Conservation (phyloP, 441 rosid genomes). For the Pelargonium cotyledonis region DNA sequence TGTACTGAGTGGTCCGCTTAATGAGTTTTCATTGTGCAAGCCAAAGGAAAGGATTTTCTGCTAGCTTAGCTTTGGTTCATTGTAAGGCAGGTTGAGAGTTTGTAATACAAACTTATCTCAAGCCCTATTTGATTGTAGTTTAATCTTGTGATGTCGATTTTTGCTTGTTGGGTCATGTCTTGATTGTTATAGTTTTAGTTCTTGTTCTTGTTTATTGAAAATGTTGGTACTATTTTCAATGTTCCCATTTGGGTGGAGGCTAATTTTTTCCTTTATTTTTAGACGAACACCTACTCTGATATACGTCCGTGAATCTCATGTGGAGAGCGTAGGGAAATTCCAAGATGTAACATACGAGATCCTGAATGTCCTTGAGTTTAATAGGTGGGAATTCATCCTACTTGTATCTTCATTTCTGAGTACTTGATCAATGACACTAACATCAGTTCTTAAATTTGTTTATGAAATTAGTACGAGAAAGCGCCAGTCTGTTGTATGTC, state of each 20-base stretch:
- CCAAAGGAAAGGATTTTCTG: not conserved
- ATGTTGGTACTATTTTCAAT: not conserved
- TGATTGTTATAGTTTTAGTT: not conserved
- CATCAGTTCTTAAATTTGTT: constrained; percentile 19
- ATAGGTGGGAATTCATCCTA: constrained; percentile 51
- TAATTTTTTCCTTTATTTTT: constrained; percentile 24
- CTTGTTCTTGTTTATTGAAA: not conserved
- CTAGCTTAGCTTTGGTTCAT: not conserved
- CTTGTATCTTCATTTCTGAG: constrained; percentile 15
- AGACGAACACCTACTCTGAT: constrained; percentile 96
- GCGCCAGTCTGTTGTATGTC: constrained; percentile 98
- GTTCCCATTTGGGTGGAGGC: constrained; percentile 14
- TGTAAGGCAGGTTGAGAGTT: not conserved
- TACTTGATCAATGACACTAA: constrained; percentile 25
- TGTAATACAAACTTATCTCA: not conserved
- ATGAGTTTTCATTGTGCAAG: not conserved
- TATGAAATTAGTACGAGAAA: constrained; percentile 73
- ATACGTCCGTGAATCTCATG: constrained; percentile 93
- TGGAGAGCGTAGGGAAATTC: constrained; percentile 79
- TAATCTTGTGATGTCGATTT: not conserved
- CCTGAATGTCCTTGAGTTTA: constrained; percentile 95
- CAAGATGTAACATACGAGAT: constrained; percentile 85
- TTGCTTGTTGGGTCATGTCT: not conserved
- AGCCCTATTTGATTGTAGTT: not conserved
- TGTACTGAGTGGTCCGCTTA: not conserved